Conservation (phyloP, 805 yeast species). For the Candida stauntonica region DNA sequence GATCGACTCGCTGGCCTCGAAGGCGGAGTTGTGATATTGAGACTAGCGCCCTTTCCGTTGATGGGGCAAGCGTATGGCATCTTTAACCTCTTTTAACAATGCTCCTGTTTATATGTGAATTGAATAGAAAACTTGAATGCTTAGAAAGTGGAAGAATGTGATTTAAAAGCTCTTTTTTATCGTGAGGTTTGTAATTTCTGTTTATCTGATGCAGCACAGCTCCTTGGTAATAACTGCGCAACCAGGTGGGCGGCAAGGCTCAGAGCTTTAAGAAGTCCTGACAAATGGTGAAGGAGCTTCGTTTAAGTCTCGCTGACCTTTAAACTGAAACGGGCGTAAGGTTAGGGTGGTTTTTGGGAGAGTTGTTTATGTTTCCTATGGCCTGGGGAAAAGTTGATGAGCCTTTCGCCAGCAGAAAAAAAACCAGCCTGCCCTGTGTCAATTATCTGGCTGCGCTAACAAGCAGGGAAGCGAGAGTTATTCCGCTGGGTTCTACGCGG, state of each 20-base stretch:
- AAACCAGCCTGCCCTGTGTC: neutral
- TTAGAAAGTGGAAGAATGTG: neutral
- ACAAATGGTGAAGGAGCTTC: no score
- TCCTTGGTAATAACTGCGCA: neutral
- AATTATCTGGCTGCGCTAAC: no score
- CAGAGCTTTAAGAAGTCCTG: neutral
- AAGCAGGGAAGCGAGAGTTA: neutral
- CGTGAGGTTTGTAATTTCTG: neutral
- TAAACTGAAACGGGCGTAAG: no score
- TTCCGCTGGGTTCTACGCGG: no score
- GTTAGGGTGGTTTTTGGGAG: neutral
- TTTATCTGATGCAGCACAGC: neutral
- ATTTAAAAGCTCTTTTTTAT: neutral
- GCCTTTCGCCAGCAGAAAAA: neutral
- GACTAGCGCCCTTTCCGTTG: slow-evolving; percentile 18
- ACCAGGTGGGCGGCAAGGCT: neutral
- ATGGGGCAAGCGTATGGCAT: slow-evolving; percentile 30
- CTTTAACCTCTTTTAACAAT: neutral
- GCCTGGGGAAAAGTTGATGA: no score
- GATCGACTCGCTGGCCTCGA: slow-evolving; percentile 4
- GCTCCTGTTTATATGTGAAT: neutral
- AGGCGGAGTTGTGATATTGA: slow-evolving; percentile 10
- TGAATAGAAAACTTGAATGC: neutral
- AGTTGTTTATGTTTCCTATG: neutral
- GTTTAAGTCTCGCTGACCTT: no score